phyloP scores from a whole-genome alignment of 805 yeast genomes.

The Wickerhamiella vanderwaltii region DNA sequence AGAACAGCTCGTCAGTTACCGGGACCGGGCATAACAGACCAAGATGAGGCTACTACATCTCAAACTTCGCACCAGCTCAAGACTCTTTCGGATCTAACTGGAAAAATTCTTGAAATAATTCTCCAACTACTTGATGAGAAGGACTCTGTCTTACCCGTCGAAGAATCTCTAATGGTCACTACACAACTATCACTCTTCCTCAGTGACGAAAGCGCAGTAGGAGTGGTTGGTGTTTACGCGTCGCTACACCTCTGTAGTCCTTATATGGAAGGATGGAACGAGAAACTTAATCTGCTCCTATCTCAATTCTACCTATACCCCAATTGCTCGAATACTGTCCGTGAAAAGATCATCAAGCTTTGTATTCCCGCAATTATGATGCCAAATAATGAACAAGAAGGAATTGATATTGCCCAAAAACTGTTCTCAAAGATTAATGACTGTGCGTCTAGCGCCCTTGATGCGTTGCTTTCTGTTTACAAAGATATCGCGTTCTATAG shows the following conservation, averaged over 20 bases:
- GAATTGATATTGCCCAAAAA: slow-evolving; percentile 12
- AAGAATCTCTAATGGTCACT: slow-evolving; percentile 24
- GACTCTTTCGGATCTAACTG: neutral
- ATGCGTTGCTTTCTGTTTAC: slow-evolving; percentile 14
- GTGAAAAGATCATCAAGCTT: slow-evolving; percentile 27
- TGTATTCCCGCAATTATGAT: slow-evolving; percentile 22
- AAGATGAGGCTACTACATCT: neutral
- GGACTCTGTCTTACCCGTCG: slow-evolving; percentile 24
- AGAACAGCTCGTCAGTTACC: neutral
- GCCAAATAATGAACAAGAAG: slow-evolving; percentile 13
- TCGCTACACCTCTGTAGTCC: slow-evolving; percentile 44
- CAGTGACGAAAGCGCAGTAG: slow-evolving; percentile 30
- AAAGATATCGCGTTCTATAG: slow-evolving; percentile 13
- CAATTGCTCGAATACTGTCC: slow-evolving; percentile 17
- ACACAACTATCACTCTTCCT: slow-evolving; percentile 26
- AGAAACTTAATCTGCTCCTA: slow-evolving; percentile 35
- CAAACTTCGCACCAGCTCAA: neutral
- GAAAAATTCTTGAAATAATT: slow-evolving; percentile 13
- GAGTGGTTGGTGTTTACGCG: slow-evolving; percentile 38
- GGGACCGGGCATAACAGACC: neutral
- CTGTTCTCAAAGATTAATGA: slow-evolving; percentile 13
- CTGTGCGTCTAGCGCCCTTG: slow-evolving; percentile 13
- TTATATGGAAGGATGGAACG: slow-evolving; percentile 40
- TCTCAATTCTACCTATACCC: slow-evolving; percentile 33
- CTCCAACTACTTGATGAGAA: slow-evolving; percentile 27